These are phyloP conservation scores for Termitomyces sp. DNA, from an alignment of 1,284 basidiomycete genomes.

Conservation along the genomic window DNA sequence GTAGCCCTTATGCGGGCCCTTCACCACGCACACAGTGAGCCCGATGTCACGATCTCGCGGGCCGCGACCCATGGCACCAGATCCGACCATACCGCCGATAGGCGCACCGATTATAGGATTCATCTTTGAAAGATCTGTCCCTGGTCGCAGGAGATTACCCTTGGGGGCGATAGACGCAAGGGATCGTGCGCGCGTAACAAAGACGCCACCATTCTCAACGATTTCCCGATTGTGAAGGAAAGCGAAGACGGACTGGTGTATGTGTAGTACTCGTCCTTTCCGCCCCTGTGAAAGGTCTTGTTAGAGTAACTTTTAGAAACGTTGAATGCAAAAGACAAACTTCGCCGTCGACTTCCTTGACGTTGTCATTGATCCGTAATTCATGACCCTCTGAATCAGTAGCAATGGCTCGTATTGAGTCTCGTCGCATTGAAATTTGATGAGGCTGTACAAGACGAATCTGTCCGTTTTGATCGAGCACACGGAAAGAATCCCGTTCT, in stretches of 20 bases:
- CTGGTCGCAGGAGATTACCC: slow-evolving; percentile 59
- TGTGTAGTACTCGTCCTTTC: slow-evolving; percentile 92
- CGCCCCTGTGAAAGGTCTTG: slow-evolving; percentile 48
- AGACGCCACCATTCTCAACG: slow-evolving; percentile 89
- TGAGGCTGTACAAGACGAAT: slow-evolving; percentile 88
- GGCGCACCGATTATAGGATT: slow-evolving; percentile 76
- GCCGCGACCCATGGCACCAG: slow-evolving; percentile 65
- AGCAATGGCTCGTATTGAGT: slow-evolving; percentile 82
- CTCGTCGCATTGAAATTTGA: slow-evolving; percentile 89
- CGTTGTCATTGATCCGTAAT: slow-evolving; percentile 80
- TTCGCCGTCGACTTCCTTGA: slow-evolving; percentile 91
- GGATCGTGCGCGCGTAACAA: slow-evolving; percentile 80
- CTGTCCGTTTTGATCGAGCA: slow-evolving; percentile 92
- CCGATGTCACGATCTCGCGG: slow-evolving; percentile 84
- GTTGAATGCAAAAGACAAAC: slow-evolving; percentile 39
- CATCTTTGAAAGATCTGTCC: slow-evolving; percentile 89
- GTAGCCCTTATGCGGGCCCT: slow-evolving; percentile 90
- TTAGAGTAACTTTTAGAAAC: slow-evolving; percentile 1
- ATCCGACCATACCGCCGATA: slow-evolving; percentile 77
- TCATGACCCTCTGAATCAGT: slow-evolving; percentile 88
- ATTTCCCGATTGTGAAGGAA: slow-evolving; percentile 94
- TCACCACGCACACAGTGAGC: slow-evolving; percentile 74
- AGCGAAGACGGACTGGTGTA: slow-evolving; percentile 91
- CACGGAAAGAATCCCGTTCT: slow-evolving; percentile 91
- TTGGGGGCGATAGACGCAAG: slow-evolving; percentile 85